Conservation (phyloP, 1,284 basidiomycete genomes). For the Ceratobasidium sp. region DNA sequence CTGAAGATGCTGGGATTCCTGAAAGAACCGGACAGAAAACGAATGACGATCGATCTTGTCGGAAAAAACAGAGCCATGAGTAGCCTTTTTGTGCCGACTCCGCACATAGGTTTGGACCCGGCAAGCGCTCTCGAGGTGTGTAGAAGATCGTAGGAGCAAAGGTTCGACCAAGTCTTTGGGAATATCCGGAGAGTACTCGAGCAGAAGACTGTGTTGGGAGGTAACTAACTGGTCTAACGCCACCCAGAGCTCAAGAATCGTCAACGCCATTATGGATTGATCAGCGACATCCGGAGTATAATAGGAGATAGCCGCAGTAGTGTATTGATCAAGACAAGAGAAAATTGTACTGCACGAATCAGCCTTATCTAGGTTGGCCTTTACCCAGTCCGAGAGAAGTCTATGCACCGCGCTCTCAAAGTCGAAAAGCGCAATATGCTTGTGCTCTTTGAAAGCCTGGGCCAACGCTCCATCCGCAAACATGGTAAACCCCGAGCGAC, state of each 20-base stretch:
- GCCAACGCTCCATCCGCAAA: not conserved
- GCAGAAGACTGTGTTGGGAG: slow-evolving; percentile 19
- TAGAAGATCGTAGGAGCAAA: slow-evolving; percentile 10
- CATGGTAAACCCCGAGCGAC: not conserved
- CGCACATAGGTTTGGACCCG: slow-evolving; percentile 49
- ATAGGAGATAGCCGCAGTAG: not conserved
- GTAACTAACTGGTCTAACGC: slow-evolving; percentile 36
- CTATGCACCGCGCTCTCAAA: slow-evolving; percentile 3
- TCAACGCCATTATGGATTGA: slow-evolving; percentile 41
- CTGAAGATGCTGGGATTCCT: not conserved
- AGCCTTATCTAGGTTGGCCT: not conserved
- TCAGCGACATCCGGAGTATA: slow-evolving; percentile 2
- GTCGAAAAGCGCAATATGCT: not conserved
- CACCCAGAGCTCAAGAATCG: slow-evolving; percentile 38
- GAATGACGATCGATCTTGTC: not conserved
- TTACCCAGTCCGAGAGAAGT: not conserved
- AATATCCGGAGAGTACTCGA: slow-evolving; percentile 40
- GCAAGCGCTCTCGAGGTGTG: not conserved
- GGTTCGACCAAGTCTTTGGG: slow-evolving; percentile 15
- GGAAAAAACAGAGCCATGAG: not conserved
- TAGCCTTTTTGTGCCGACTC: slow-evolving; percentile 43
- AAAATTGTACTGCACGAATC: not conserved
- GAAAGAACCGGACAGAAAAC: not conserved
- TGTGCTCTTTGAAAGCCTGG: not conserved
- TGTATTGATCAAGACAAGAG: slow-evolving; percentile 22